Conservation (phyloP, 345 rosid genomes). For the Combretum micranthum region DNA sequence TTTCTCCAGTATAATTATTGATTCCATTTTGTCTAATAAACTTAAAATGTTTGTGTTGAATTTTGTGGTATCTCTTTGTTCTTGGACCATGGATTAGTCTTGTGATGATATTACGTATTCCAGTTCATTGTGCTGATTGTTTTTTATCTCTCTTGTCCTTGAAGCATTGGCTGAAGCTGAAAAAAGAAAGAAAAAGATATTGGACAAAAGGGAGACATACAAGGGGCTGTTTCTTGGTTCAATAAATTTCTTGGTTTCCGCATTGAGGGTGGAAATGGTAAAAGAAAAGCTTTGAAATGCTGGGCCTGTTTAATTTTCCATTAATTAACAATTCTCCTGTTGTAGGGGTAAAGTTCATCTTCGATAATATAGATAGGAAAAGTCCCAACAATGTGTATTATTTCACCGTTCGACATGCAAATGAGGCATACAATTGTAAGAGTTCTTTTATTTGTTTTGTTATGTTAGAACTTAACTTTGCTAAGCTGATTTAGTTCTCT, state of each 20-base stretch:
- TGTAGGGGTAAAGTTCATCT: conserved; percentile 81
- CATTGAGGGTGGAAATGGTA: conserved; percentile 87
- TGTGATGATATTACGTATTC: too few relatives aligned
- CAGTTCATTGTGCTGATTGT: background rate
- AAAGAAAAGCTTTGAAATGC: conserved; percentile 4
- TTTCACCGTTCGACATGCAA: conserved; percentile 62
- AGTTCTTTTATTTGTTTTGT: conserved; percentile 4
- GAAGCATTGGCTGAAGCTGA: conserved; percentile 35
- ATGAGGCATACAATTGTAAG: conserved; percentile 64
- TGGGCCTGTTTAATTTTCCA: conserved; percentile 4
- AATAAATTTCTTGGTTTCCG: conserved; percentile 67
- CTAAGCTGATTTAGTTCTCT: conserved; percentile 10
- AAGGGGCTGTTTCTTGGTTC: conserved; percentile 79
- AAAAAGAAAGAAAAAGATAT: conserved; percentile 33
- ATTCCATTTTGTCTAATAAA: too few relatives aligned
- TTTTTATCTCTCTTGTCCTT: conserved; percentile 11
- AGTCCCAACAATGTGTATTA: conserved; percentile 43
- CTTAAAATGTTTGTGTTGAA: too few relatives aligned
- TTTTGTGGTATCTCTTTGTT: too few relatives aligned
- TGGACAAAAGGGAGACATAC: conserved; percentile 37
- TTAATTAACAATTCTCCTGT: conserved; percentile 7
- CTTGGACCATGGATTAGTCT: too few relatives aligned
- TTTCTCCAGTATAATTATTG: too few relatives aligned
- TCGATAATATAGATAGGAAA: conserved; percentile 42
- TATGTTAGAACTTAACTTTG: conserved; percentile 4